These are phyloP conservation scores for Manihot esculenta DNA, from an alignment of 441 rosid genomes.

Conservation along the genomic window DNA sequence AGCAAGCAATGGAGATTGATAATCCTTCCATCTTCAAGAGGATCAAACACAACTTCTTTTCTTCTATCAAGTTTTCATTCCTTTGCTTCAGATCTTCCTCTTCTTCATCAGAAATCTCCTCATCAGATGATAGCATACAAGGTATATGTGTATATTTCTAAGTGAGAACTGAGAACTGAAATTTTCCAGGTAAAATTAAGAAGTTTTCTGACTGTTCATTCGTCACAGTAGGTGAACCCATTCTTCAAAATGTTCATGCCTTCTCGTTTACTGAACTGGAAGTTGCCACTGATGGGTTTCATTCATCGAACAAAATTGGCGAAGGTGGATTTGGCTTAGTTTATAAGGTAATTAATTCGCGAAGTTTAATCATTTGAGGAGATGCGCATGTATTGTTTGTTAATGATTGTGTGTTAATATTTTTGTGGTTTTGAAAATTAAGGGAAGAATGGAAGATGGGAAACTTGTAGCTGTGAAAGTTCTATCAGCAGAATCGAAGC, in stretches of 20 bases:
- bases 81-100: conserved; percentile 5
- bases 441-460: conserved; percentile 49
- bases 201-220: background rate
- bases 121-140: background rate
- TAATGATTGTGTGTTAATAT: background rate
- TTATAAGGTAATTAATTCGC: conserved; percentile 31
- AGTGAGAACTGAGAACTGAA: background rate
- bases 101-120: conserved; percentile 15
- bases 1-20: background rate
- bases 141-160: background rate
- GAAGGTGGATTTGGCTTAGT: conserved; percentile 58
- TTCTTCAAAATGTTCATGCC: conserved; percentile 21
- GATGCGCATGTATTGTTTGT: too few species aligned
- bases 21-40: conserved; percentile 3
- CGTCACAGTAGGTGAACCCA: conserved; percentile 14
- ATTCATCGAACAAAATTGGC: conserved; percentile 40
- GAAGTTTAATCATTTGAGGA: background rate
- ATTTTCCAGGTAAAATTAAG: background rate
- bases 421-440: conserved; percentile 6
- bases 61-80: background rate
- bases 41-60: background rate
- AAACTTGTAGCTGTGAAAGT: conserved; percentile 43
- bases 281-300: conserved; percentile 41
- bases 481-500: conserved; percentile 43
- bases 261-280: conserved; percentile 35